A percentile compares a stretch with the other conserved stretches of the same genome.
Conservation (phyloP, 108 stramenopile species). For the Aurantiochytrium sp. region DNA sequence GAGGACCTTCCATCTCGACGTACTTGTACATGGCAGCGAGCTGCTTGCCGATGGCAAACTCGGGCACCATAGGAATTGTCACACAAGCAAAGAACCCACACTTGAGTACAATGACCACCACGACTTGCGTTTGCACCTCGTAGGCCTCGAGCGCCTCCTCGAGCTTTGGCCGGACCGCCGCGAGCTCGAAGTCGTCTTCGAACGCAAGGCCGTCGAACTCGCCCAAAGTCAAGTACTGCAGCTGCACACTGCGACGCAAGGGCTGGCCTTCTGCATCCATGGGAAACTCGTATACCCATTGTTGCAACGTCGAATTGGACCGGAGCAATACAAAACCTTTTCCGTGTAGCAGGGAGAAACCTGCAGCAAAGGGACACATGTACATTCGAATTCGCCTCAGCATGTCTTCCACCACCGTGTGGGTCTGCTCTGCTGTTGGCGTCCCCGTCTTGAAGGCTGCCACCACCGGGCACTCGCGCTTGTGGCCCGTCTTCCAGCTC, state of each 20-base stretch:
- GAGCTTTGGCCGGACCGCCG: neutral
- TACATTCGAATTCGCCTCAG: neutral
- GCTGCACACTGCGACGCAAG: neutral
- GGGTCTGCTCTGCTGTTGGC: neutral
- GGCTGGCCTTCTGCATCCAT: neutral
- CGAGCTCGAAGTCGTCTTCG: constrained; percentile 11
- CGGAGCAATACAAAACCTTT: neutral
- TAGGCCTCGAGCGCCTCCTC: neutral
- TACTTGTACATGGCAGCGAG: constrained; percentile 2
- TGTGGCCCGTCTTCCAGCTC: neutral
- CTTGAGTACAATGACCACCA: neutral
- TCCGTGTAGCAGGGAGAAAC: neutral
- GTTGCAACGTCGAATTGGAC: neutral
- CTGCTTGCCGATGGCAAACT: neutral
- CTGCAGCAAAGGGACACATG: neutral
- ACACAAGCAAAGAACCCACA: neutral
- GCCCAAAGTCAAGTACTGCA: neutral
- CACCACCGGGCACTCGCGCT: neutral
- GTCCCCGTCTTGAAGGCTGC: neutral
- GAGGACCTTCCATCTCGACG: neutral
- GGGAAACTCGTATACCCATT: neutral
- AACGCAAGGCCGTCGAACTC: neutral
- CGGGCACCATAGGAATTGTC: neutral
- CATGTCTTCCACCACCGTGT: neutral
- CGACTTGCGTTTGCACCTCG: neutral